Conservation (phyloP, 1,139 yeast genomes). For the Meyerozyma guilliermondii region DNA sequence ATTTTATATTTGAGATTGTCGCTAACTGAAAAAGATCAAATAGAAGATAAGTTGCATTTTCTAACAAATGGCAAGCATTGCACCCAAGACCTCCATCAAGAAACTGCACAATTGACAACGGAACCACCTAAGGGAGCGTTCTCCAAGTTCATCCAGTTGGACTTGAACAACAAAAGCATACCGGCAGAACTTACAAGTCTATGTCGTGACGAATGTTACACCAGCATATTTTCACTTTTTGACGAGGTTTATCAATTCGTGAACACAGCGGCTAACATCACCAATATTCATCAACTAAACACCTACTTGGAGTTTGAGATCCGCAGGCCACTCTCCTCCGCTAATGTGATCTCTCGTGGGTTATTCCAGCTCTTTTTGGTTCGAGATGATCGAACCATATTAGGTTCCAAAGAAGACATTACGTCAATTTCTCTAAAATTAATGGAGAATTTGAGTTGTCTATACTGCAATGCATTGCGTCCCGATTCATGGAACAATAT, state of each 20-base stretch:
- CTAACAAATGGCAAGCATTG: not conserved
- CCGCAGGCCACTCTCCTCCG: slow-evolving; percentile 19
- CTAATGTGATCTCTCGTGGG: slow-evolving; percentile 55
- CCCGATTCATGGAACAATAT: slow-evolving; percentile 21
- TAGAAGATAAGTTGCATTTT: not conserved
- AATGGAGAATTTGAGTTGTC: slow-evolving; percentile 24
- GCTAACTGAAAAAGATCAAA: not conserved
- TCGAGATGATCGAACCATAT: slow-evolving; percentile 53
- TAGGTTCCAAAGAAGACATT: slow-evolving; percentile 25
- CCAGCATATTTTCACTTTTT: slow-evolving; percentile 31
- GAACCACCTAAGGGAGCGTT: slow-evolving; percentile 27
- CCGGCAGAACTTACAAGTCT: slow-evolving; percentile 37
- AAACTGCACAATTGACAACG: not conserved
- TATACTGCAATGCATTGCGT: slow-evolving; percentile 18
- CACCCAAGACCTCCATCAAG: not conserved
- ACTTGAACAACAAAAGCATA: slow-evolving; percentile 55
- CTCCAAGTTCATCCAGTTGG: slow-evolving; percentile 49
- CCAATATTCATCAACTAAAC: slow-evolving; percentile 28
- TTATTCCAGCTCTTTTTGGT: slow-evolving; percentile 55
- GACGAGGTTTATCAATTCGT: slow-evolving; percentile 23
- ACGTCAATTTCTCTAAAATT: slow-evolving; percentile 14
- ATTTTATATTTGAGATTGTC: not conserved
- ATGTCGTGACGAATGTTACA: slow-evolving; percentile 20
- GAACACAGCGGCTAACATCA: slow-evolving; percentile 16
- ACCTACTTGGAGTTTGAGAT: slow-evolving; percentile 32